Base-by-base conservation (phyloP, 805 yeast genomes). In the Osmozyma mogii region DNA sequence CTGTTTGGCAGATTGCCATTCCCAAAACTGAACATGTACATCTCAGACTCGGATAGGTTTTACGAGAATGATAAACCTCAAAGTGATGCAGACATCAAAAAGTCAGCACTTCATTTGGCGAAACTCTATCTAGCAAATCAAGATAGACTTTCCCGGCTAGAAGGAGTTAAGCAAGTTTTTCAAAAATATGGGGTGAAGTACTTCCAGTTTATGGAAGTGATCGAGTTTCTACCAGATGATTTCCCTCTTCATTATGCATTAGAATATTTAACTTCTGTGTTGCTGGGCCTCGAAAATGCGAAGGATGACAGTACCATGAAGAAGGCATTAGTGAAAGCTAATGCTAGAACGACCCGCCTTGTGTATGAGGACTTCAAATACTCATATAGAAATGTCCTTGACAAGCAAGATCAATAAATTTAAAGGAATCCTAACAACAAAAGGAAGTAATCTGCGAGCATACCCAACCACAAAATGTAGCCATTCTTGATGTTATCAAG, bases 401-500 rank as follows among this genome's bases (percentile, higher is more conserved):
- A 28, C 9, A 11, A 24, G 19, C 15, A 5, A 10, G 14, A 27
- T 4, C 14, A 9, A n/a, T 16, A 7, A 28, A 14, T 16, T 46
- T 46, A 68, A 28, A 70, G 45, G 34, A 59, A 54, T 0, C 79
- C 79, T 16, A 59, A 44, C 9, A 68, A 35, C 39, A 62, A 61
- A 36, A 78, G 52, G 16, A 78, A 30, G 46, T 81, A 82, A 50
- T 83, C 94, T 26, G 78, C 38, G 25, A 78, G 49, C 43, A 83
- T 68, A 6, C 89, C 92, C 22, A 63, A 52, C 59, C 82, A 72
- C 38, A 83, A 65, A 25, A 70, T 69, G 47, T 76, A 65, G 0
- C 92, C 94, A 2, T 95, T 83, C 33, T 66, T 65, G 43, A 88
- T 81, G 52, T 89, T 92, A 22, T 75, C 71, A 11, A 66, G 66